These are phyloP conservation scores for Allomyces macrogynus DNA, from an alignment of 192 early-diverging fungal species.

Conservation along the genomic window DNA sequence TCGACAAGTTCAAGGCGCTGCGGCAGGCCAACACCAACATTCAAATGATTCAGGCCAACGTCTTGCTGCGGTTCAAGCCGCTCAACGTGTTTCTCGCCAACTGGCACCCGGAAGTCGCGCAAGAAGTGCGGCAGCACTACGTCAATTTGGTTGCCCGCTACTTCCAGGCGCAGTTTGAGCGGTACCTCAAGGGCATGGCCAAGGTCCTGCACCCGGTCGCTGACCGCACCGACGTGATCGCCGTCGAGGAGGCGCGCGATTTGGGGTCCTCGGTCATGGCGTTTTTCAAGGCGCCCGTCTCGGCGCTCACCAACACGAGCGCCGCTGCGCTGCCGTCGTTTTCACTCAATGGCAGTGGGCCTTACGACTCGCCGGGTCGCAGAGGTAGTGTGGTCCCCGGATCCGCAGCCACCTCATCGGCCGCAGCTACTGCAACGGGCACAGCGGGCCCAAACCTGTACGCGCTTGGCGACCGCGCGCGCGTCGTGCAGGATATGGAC, in stretches of 20 bases:
- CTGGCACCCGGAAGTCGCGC: conserved; percentile 63
- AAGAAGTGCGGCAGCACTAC: conserved; percentile 72
- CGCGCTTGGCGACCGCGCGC: background rate
- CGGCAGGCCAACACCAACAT: conserved; percentile 81
- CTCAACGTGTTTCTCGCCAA: conserved; percentile 81
- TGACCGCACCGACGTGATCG: conserved; percentile 37
- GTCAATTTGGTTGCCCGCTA: conserved; percentile 66
- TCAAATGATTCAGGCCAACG: conserved; percentile 74
- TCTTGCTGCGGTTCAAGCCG: conserved; percentile 77
- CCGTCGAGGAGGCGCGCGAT: conserved; percentile 47
- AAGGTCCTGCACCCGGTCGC: conserved; percentile 25
- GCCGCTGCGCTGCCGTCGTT: too few species aligned
- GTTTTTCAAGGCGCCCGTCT: background rate
- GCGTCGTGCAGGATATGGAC: background rate
- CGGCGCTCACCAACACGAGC: background rate
- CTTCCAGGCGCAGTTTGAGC: conserved; percentile 75
- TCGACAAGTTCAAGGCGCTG: conserved; percentile 67
- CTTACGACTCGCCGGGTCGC: background rate
- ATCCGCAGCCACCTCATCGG: background rate
- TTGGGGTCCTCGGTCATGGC: conserved; percentile 24
- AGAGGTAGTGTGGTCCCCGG: too few species aligned
- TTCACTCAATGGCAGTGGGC: background rate
- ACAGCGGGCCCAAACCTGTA: background rate
- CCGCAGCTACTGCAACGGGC: background rate
- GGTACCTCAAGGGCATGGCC: conserved; percentile 53